These are phyloP conservation scores for Chlamydomonas sphaeroides DNA, from an alignment of 139 green algal species.

Conservation along the genomic window DNA sequence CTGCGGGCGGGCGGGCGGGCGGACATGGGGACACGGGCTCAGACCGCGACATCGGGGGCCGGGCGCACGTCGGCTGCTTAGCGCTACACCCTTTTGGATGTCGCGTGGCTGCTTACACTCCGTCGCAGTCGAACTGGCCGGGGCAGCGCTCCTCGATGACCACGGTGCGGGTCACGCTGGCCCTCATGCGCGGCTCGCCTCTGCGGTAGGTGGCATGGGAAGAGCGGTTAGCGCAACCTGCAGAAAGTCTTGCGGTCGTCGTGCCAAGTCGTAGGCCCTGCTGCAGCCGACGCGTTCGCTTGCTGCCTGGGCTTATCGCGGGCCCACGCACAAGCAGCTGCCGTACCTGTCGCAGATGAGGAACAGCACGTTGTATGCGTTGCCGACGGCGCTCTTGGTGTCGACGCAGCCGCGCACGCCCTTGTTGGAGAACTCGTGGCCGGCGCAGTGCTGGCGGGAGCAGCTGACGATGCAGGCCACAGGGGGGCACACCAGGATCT, in stretches of 20 bases:
- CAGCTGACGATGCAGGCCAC: conserved; percentile 40
- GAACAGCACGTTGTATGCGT: conserved; percentile 43
- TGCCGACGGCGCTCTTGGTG: conserved; percentile 39
- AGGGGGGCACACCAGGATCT: conserved; percentile 57
- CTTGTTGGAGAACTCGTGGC: conserved; percentile 50
- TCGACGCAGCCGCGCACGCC: conserved; percentile 52
- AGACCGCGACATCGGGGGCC: too few relatives aligned
- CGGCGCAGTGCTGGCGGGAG: conserved; percentile 24
- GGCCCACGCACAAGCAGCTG: too few relatives aligned
- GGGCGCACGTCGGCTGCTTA: too few relatives aligned
- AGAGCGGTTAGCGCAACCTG: too few relatives aligned
- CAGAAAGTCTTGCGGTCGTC: too few relatives aligned
- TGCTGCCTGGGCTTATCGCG: too few relatives aligned
- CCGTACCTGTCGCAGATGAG: conserved; percentile 51
- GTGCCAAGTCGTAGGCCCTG: too few relatives aligned
- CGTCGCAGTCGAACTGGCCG: conserved; percentile 19
- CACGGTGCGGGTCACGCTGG: conserved; percentile 19
- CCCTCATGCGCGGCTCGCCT: not conserved
- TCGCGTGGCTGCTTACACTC: not conserved
- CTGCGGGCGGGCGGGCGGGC: not conserved
- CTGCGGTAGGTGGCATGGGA: not conserved
- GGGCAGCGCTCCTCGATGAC: conserved; percentile 32
- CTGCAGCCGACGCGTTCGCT: too few relatives aligned
- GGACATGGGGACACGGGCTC: too few relatives aligned
- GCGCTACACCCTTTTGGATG: not conserved